A percentile compares a stretch with the other conserved stretches of the same genome.
Evolutionary conservation across 495 filamentous ascomycete genomes (phyloP).

Genomic region (Tetracladium marchalianum): DNA sequence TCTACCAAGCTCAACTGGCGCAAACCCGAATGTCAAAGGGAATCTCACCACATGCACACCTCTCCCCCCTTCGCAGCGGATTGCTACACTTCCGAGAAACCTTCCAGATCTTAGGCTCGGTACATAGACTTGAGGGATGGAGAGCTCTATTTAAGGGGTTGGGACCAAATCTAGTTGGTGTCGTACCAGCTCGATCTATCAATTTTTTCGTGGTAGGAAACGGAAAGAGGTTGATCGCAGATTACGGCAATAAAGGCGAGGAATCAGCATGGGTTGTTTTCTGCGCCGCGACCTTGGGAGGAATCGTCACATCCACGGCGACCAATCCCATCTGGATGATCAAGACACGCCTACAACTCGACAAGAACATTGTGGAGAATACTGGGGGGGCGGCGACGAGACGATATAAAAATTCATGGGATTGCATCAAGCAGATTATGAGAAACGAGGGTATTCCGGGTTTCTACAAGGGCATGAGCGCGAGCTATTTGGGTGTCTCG

Average conservation of each 20-base stretch:
- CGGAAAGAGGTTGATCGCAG: slow-evolving; percentile 65
- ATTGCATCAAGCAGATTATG: slow-evolving; percentile 70
- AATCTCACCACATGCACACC: slow-evolving; percentile 24
- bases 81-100: slow-evolving; percentile 65
- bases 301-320: slow-evolving; percentile 70
- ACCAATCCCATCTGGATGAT: slow-evolving; percentile 93
- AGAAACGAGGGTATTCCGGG: slow-evolving; percentile 67
- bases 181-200: slow-evolving; percentile 76
- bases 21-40: slow-evolving; percentile 30
- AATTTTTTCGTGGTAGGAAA: slow-evolving; percentile 89
- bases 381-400: slow-evolving; percentile 39
- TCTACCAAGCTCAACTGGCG: slow-evolving; percentile 64
- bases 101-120: slow-evolving; percentile 66
- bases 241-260: slow-evolving; percentile 51
- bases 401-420: slow-evolving; percentile 70
- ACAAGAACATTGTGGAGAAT: slow-evolving; percentile 53
- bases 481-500: slow-evolving; percentile 76
- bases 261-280: slow-evolving; percentile 67
- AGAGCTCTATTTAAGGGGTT: slow-evolving; percentile 82
- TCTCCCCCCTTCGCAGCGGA: slow-evolving; percentile 36
- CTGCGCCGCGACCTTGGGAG: slow-evolving; percentile 59
- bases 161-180: slow-evolving; percentile 77
- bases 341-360: slow-evolving; percentile 82
- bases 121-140: slow-evolving; percentile 70
- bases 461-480: slow-evolving; percentile 77